These are phyloP conservation scores for Metschnikowia corniflorae DNA, from an alignment of 805 yeast genomes.

Conservation along the genomic window DNA sequence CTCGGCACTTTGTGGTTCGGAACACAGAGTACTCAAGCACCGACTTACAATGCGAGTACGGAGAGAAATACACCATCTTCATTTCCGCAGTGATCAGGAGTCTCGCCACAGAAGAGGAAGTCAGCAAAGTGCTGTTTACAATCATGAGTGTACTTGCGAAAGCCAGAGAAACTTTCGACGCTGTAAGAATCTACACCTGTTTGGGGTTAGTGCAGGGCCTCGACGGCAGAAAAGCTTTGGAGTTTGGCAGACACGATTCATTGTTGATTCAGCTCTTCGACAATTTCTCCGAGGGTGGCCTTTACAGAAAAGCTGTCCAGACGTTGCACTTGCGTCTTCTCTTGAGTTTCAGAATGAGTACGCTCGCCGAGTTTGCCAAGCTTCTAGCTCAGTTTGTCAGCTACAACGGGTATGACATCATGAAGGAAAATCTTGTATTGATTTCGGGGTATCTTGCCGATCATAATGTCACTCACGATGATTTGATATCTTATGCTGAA, in stretches of 20 bases:
- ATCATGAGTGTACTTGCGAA: constrained; percentile 45
- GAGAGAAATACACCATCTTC: constrained; percentile 47
- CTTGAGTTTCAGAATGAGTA: constrained; percentile 26
- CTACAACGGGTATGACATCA: constrained; percentile 34
- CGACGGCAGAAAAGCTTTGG: constrained; percentile 23
- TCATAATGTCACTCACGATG: not conserved
- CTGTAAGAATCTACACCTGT: constrained; percentile 60
- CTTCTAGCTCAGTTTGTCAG: constrained; percentile 35
- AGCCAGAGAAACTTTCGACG: constrained; percentile 56
- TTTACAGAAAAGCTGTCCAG: constrained; percentile 50
- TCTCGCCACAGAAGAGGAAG: constrained; percentile 24
- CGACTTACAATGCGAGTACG: constrained; percentile 51
- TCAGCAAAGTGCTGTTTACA: constrained; percentile 23
- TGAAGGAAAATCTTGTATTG: constrained; percentile 11
- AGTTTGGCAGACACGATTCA: constrained; percentile 25
- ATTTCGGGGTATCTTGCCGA: constrained; percentile 21
- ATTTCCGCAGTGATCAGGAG: constrained; percentile 35
- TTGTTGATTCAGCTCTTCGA: constrained; percentile 31
- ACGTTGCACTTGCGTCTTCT: constrained; percentile 48
- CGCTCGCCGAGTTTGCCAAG: constrained; percentile 25
- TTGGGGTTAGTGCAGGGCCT: constrained; percentile 59
- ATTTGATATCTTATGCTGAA: constrained; percentile 2
- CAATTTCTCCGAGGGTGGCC: constrained; percentile 44
- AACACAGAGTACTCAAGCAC: constrained; percentile 22
- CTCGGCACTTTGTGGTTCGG: constrained; percentile 52